phyloP scores from a whole-genome alignment of 257 asterid species.

The Solanum boliviense region DNA sequence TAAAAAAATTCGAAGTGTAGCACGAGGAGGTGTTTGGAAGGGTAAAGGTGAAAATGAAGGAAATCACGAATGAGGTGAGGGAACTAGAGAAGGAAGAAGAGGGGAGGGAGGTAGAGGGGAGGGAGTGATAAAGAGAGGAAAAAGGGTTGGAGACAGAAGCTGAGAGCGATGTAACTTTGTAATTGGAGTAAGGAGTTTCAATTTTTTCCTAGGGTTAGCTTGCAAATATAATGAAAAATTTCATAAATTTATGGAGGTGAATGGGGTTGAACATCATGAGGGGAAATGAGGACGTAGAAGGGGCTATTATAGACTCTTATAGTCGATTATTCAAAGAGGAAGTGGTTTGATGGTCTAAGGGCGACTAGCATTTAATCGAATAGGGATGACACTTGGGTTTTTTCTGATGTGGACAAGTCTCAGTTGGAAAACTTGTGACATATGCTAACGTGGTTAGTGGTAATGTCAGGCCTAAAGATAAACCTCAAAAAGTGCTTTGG shows the following conservation, averaged over 20 bases:
- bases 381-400: background rate
- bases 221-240: background rate
- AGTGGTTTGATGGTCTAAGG: background rate
- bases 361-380: background rate
- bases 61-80: background rate
- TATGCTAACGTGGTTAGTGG: too few relatives aligned
- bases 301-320: background rate
- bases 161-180: background rate
- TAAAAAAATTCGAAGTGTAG: background rate
- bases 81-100: background rate
- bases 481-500: too few relatives aligned
- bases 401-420: too few relatives aligned
- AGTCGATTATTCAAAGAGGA: background rate
- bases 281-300: background rate
- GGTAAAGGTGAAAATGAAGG: background rate
- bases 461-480: too few relatives aligned
- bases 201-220: background rate
- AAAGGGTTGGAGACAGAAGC: background rate
- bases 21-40: background rate
- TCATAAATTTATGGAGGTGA: background rate
- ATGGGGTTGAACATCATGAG: background rate
- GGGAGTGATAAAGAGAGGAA: background rate
- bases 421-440: too few relatives aligned
- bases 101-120: background rate
- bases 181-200: background rate